Conservation (phyloP, 805 yeast genomes). For the Hanseniaspora meyeri region DNA sequence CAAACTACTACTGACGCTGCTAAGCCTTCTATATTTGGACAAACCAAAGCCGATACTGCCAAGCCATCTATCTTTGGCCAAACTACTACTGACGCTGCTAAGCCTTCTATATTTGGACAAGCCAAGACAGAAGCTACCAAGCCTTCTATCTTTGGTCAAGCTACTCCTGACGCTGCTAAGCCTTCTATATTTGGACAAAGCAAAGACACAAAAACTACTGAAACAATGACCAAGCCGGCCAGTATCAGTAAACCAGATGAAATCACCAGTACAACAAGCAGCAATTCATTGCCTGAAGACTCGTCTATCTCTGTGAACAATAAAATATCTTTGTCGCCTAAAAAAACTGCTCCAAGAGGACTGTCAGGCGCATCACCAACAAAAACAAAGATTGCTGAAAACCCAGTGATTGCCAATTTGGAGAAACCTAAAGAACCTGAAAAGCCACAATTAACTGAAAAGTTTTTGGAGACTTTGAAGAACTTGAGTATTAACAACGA, state of each 20-base stretch:
- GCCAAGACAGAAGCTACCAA: not conserved
- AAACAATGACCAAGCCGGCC: not conserved
- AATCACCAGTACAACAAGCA: not conserved
- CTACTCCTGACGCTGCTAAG: not conserved
- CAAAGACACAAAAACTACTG: not conserved
- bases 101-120: not conserved
- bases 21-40: not conserved
- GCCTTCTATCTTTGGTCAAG: not conserved
- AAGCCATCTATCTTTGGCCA: not conserved
- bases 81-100: not conserved
- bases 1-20: not conserved
- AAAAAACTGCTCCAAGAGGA: slow-evolving; percentile 6
- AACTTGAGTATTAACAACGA: not conserved
- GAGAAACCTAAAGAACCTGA: not conserved
- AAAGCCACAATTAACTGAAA: not conserved
- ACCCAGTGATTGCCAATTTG: not conserved
- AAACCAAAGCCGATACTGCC: not conserved
- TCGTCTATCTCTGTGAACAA: not conserved
- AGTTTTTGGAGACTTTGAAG: not conserved
- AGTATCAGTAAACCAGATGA: not conserved
- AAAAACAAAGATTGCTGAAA: not conserved
- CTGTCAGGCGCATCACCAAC: slow-evolving; percentile 10
- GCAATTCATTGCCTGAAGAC: not conserved
- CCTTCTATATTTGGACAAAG: not conserved
- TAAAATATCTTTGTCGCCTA: not conserved